Conservation (phyloP, 257 asterid genomes). For the Paraleonurus japonicus region DNA sequence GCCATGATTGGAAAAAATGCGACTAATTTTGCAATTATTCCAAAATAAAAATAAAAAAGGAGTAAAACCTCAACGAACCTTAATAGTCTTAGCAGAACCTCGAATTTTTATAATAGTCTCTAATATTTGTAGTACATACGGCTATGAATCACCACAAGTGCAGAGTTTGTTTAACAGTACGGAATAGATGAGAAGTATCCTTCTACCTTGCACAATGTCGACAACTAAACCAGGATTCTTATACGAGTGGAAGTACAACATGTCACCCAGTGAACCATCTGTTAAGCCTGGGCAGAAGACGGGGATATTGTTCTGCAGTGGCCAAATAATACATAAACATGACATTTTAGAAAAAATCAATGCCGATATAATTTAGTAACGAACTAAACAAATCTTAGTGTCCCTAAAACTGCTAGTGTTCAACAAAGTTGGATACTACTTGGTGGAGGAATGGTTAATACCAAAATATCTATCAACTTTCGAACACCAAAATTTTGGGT, state of each 20-base stretch:
- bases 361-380: neutral
- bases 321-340: slow-evolving; percentile 3
- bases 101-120: slow-evolving; percentile 91
- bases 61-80: slow-evolving; percentile 42
- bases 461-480: neutral
- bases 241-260: slow-evolving; percentile 86
- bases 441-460: neutral
- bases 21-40: neutral
- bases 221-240: slow-evolving; percentile 77
- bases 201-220: slow-evolving; percentile 88
- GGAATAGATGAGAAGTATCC: slow-evolving; percentile 1
- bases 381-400: neutral
- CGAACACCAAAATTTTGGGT: neutral
- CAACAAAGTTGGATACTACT: neutral
- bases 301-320: slow-evolving; percentile 74
- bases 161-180: neutral
- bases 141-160: slow-evolving; percentile 2
- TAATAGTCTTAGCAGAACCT: slow-evolving; percentile 85
- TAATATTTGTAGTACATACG: slow-evolving; percentile 55
- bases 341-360: neutral
- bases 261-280: slow-evolving; percentile 93
- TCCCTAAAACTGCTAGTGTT: neutral
- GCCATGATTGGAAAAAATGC: no score
- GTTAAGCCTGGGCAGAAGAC: slow-evolving; percentile 93
- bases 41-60: neutral